phyloP scores from a whole-genome alignment of 2,329 filamentous ascomycete species.

The Scedosporium boydii region DNA sequence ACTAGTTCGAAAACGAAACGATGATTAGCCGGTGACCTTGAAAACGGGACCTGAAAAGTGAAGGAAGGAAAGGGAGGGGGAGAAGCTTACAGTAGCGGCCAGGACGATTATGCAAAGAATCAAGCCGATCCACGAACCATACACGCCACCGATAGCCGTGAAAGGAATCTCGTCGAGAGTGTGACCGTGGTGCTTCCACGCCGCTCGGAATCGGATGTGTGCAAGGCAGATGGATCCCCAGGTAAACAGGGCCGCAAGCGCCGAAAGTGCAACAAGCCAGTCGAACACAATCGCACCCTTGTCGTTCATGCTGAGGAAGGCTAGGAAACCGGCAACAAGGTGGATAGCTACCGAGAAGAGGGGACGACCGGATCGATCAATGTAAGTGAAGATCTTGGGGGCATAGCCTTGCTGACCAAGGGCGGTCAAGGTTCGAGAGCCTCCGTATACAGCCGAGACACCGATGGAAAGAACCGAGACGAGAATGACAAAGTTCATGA shows the following conservation, averaged over 20 bases:
- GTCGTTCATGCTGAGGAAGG: constrained; percentile 34
- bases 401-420: constrained; percentile 47
- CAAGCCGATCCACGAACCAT: constrained; percentile 54
- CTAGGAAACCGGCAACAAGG: constrained; percentile 36
- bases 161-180: constrained; percentile 57
- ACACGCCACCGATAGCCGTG: constrained; percentile 47
- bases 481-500: constrained; percentile 46
- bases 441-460: constrained; percentile 44
- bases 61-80: neutral
- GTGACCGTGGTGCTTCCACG: constrained; percentile 49
- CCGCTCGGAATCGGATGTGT: constrained; percentile 58
- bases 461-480: constrained; percentile 45
- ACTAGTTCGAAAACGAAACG: constrained; percentile 19
- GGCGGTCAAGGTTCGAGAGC: constrained; percentile 45
- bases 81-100: constrained; percentile 34
- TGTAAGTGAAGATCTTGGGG: constrained; percentile 41
- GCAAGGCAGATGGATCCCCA: constrained; percentile 57
- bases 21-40: constrained; percentile 6
- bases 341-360: constrained; percentile 34
- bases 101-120: constrained; percentile 43
- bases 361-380: constrained; percentile 44
- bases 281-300: constrained; percentile 45
- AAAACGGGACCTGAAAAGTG: constrained; percentile 9
- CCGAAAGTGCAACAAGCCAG: constrained; percentile 57
- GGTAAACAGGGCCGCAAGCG: constrained; percentile 52